Conservation (phyloP, 2,329 filamentous ascomycete species). For the Aspergillus spinulosporus region DNA sequence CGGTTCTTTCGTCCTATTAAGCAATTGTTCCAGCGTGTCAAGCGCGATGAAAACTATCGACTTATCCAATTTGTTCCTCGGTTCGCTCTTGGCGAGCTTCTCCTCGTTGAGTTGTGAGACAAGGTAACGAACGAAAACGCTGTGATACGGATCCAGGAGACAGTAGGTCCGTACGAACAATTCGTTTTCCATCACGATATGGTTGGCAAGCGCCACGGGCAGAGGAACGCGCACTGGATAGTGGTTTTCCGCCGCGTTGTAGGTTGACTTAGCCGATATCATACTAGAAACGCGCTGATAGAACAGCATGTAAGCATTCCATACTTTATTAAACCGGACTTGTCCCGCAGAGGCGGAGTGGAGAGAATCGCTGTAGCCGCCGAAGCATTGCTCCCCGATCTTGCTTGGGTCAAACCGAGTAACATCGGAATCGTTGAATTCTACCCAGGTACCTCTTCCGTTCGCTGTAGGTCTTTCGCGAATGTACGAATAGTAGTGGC, state of each 20-base stretch:
- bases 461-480: constrained; percentile 67
- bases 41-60: constrained; percentile 45
- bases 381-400: constrained; percentile 77
- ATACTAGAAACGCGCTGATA: constrained; percentile 79
- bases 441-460: constrained; percentile 67
- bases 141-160: constrained; percentile 72
- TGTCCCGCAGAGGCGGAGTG: constrained; percentile 49
- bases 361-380: constrained; percentile 62
- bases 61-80: constrained; percentile 49
- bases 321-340: constrained; percentile 62
- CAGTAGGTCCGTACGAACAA: constrained; percentile 73
- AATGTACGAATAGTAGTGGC: constrained; percentile 96
- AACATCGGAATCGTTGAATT: constrained; percentile 92
- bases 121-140: constrained; percentile 64
- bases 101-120: constrained; percentile 58
- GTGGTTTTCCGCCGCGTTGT: constrained; percentile 48
- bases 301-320: constrained; percentile 97
- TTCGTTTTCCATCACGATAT: constrained; percentile 72
- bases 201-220: constrained; percentile 47
- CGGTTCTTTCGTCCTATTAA: constrained; percentile 68
- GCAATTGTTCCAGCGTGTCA: constrained; percentile 72
- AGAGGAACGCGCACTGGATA: constrained; percentile 52
- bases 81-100: constrained; percentile 52
- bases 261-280: constrained; percentile 52
- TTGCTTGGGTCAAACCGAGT: constrained; percentile 70